Evolutionary conservation across 768 basidiomycete genomes (phyloP).

Genomic region (Galerina sulciceps): DNA sequence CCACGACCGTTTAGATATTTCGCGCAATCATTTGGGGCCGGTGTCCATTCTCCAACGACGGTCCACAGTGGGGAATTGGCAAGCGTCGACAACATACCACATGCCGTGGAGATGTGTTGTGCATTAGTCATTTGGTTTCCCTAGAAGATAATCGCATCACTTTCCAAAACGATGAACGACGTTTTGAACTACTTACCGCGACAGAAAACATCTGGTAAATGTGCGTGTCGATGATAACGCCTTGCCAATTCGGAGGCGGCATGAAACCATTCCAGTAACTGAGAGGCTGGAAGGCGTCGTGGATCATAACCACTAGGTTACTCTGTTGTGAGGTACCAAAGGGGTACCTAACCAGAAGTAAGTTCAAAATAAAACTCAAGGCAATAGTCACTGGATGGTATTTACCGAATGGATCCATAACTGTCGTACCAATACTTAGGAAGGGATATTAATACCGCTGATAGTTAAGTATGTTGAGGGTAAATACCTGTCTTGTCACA

Average conservation of each 20-base stretch:
- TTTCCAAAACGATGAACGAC: not conserved
- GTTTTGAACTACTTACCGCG: conserved; percentile 41
- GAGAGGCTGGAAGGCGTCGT: conserved; percentile 81
- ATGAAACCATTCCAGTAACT: conserved; percentile 72
- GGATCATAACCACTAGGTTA: conserved; percentile 68
- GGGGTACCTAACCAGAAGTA: conserved; percentile 1
- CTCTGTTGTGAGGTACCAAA: conserved; percentile 45
- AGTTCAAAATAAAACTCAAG: not conserved
- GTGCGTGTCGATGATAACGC: conserved; percentile 82
- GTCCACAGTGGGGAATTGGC: conserved; percentile 70
- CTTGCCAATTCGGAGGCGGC: conserved; percentile 53
- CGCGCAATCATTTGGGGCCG: conserved; percentile 78
- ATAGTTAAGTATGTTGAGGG: not conserved
- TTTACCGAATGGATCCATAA: conserved; percentile 72
- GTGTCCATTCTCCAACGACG: conserved; percentile 88
- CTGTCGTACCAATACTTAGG: conserved; percentile 74
- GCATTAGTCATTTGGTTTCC: conserved; percentile 47
- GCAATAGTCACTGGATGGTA: not conserved
- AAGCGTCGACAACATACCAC: conserved; percentile 48
- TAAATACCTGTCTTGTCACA: conserved; percentile 46
- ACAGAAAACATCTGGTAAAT: conserved; percentile 77
- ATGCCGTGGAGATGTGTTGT: conserved; percentile 67
- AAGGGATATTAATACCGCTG: not conserved
- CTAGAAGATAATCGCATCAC: conserved; percentile 29
- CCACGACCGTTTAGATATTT: conserved; percentile 87